A percentile compares a stretch with the other conserved stretches of the same genome.
Evolutionary conservation across 2,329 filamentous ascomycete species (phyloP).

Genomic region (Penicillium fuscoglaucum): DNA sequence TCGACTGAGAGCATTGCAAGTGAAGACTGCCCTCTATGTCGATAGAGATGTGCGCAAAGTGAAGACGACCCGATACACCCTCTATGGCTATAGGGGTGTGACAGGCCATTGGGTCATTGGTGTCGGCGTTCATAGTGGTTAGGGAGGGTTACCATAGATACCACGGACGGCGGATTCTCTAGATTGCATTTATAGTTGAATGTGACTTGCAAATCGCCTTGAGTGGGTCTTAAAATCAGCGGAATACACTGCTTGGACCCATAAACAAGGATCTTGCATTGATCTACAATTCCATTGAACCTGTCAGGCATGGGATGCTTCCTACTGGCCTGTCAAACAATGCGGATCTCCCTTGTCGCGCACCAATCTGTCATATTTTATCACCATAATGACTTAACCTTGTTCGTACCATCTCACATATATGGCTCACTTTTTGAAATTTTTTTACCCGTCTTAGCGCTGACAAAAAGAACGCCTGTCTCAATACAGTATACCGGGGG

Average conservation of each 20-base stretch:
- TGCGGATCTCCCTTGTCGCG: background rate
- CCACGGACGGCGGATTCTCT: background rate
- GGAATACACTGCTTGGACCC: background rate
- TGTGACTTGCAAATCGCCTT: background rate
- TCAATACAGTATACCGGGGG: too few species aligned
- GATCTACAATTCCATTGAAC: background rate
- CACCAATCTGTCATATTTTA: too few species aligned
- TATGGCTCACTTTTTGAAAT: too few species aligned
- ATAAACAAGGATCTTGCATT: background rate
- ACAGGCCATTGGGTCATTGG: background rate
- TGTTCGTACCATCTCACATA: too few species aligned
- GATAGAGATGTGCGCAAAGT: background rate
- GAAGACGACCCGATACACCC: background rate
- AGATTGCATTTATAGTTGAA: background rate
- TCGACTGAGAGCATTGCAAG: background rate
- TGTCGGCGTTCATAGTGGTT: background rate
- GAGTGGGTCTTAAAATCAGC: background rate
- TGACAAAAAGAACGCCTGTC: too few species aligned
- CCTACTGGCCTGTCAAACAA: background rate
- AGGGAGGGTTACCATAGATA: background rate
- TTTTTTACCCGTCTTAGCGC: too few species aligned
- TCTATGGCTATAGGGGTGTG: background rate
- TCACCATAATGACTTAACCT: too few species aligned
- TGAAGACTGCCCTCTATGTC: background rate
- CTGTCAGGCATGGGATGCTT: background rate